These are phyloP conservation scores for Amanita subjunquillea DNA, from an alignment of 768 basidiomycete species.

Conservation along the genomic window DNA sequence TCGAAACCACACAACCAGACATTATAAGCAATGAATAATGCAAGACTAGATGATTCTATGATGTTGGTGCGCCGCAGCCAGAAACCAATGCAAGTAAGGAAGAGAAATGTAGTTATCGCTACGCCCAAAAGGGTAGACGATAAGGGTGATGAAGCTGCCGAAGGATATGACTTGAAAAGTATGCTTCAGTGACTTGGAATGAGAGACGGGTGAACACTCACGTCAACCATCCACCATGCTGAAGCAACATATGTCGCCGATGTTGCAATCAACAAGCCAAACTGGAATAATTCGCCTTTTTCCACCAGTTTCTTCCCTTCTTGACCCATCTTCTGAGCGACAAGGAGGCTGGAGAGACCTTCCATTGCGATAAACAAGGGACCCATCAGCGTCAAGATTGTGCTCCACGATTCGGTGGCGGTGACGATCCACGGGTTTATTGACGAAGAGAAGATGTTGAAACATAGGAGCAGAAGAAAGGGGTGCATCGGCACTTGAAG, in stretches of 20 bases:
- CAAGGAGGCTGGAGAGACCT: constrained; percentile 73
- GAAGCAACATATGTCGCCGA: constrained; percentile 74
- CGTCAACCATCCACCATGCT: constrained; percentile 80
- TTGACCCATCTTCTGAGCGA: constrained; percentile 75
- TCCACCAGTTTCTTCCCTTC: constrained; percentile 61
- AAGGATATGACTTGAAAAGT: constrained; percentile 57
- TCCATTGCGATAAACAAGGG: constrained; percentile 78
- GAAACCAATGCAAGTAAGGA: constrained; percentile 89
- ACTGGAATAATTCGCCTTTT: constrained; percentile 67
- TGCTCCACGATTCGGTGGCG: constrained; percentile 65
- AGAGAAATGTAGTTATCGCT: constrained; percentile 80
- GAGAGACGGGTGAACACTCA: constrained; percentile 25
- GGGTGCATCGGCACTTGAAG: constrained; percentile 83
- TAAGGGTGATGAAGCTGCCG: constrained; percentile 73
- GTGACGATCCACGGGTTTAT: constrained; percentile 46
- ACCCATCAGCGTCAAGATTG: constrained; percentile 55
- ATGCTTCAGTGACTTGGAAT: constrained; percentile 8
- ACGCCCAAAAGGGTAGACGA: constrained; percentile 86
- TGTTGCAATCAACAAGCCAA: constrained; percentile 63
- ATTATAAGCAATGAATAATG: constrained; percentile 83
- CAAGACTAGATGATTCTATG: constrained; percentile 82
- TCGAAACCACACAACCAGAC: constrained; percentile 86
- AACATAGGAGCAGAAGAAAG: constrained; percentile 76
- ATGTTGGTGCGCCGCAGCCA: constrained; percentile 82
- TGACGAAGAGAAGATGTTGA: constrained; percentile 71